Conservation (phyloP, 495 filamentous ascomycete genomes). For the Staphylotrichum tortipilum region DNA sequence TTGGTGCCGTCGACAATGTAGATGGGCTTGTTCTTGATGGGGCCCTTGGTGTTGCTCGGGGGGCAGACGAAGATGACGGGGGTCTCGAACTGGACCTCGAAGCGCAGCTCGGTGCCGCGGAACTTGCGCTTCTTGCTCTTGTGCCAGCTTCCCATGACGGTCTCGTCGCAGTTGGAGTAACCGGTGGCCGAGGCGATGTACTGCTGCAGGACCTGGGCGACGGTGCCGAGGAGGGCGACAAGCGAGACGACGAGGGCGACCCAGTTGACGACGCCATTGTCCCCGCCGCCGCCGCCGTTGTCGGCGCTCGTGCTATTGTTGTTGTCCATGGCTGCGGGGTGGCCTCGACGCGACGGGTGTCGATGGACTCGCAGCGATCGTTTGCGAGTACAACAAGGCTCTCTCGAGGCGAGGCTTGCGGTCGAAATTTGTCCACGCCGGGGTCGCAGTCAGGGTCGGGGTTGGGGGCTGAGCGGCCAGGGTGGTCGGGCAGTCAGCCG, state of each 20-base stretch:
- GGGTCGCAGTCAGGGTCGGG: too few relatives aligned
- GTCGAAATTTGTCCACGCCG: too few relatives aligned
- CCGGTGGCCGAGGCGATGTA: slow-evolving; percentile 36
- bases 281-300: neutral
- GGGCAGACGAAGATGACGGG: slow-evolving; percentile 42
- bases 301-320: neutral
- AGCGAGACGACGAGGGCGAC: slow-evolving; percentile 29
- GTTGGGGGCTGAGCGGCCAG: too few relatives aligned
- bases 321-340: neutral
- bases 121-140: slow-evolving; percentile 33
- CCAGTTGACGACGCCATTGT: slow-evolving; percentile 15
- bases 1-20: slow-evolving; percentile 32
- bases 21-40: slow-evolving; percentile 27
- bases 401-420: too few relatives aligned
- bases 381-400: too few relatives aligned
- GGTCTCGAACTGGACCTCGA: slow-evolving; percentile 42
- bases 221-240: slow-evolving; percentile 31
- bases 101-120: slow-evolving; percentile 34
- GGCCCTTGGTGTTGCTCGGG: slow-evolving; percentile 31
- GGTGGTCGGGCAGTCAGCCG: too few relatives aligned
- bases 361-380: too few relatives aligned
- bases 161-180: slow-evolving; percentile 32
- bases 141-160: slow-evolving; percentile 40
- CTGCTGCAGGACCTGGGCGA: slow-evolving; percentile 35
- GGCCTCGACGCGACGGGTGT: neutral